phyloP scores from a whole-genome alignment of 805 yeast species.

The Lipomyces kockii region DNA sequence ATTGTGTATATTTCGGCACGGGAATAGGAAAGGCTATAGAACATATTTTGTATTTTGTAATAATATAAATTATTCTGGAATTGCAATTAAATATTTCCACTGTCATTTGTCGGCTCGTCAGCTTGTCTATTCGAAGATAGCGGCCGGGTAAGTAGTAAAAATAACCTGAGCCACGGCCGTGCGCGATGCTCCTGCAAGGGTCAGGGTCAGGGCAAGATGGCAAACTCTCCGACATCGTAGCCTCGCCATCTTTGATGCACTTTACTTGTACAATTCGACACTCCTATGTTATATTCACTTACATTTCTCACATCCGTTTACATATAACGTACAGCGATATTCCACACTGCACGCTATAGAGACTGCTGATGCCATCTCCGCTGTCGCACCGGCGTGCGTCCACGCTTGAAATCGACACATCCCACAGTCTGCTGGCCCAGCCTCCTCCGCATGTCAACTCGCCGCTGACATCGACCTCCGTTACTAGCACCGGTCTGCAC shows the following conservation, averaged over 20 bases:
- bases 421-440: background rate
- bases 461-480: conserved; percentile 3
- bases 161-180: background rate
- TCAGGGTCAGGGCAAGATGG: background rate
- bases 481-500: background rate
- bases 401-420: conserved; percentile 2
- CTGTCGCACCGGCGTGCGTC: background rate
- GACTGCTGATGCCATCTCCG: conserved; percentile 1
- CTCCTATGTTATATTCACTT: background rate
- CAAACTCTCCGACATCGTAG: background rate
- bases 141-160: background rate
- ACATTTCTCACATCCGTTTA: background rate
- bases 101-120: background rate
- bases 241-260: background rate
- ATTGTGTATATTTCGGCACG: no score
- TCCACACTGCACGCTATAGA: background rate
- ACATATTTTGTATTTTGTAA: no score
- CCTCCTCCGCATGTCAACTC: background rate
- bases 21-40: no score
- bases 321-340: background rate
- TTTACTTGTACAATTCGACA: background rate
- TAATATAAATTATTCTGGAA: background rate
- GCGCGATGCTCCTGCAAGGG: background rate
- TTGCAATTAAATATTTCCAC: background rate
- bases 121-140: background rate